phyloP scores from a whole-genome alignment of 208 protist genomes.

The Sergeia podlipaevii region DNA sequence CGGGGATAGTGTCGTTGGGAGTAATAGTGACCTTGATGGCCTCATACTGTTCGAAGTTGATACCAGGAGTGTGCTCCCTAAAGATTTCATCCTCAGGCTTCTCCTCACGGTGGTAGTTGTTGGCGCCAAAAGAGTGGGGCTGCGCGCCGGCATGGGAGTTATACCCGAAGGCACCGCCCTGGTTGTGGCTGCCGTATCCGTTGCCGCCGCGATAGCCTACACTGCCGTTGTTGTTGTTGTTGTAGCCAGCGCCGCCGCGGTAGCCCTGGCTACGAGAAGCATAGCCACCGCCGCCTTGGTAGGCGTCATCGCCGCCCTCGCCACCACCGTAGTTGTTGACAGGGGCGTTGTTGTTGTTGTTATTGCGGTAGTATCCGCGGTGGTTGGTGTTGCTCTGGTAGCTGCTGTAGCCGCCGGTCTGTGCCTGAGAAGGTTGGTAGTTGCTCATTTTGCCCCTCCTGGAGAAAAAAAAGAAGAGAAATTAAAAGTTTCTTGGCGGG shows the following conservation, averaged over 20 bases:
- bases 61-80: constrained; percentile 88
- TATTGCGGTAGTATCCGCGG: constrained; percentile 16
- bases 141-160: constrained; percentile 15
- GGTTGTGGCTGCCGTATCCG: constrained; percentile 10
- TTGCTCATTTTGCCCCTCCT: no score
- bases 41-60: constrained; percentile 93
- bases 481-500: no score
- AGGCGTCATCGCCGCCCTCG: constrained; percentile 20
- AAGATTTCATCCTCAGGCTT: constrained; percentile 90
- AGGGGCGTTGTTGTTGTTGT: constrained; percentile 20
- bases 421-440: constrained; percentile 1
- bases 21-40: constrained; percentile 81
- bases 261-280: constrained; percentile 13
- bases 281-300: constrained; percentile 10
- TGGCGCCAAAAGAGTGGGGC: constrained; percentile 13
- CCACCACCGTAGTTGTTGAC: constrained; percentile 20
- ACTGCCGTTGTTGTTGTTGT: constrained; percentile 8
- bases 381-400: constrained; percentile 18
- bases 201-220: constrained; percentile 10
- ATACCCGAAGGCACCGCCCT: constrained; percentile 16
- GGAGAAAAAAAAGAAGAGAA: no score
- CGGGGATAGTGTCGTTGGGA: constrained; percentile 78
- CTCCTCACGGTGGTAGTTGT: constrained; percentile 78
- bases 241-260: constrained; percentile 14
- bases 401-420: constrained; percentile 15